These are phyloP conservation scores for Herpotrichia juniperi DNA, from an alignment of 2,329 filamentous ascomycete species.

Conservation along the genomic window DNA sequence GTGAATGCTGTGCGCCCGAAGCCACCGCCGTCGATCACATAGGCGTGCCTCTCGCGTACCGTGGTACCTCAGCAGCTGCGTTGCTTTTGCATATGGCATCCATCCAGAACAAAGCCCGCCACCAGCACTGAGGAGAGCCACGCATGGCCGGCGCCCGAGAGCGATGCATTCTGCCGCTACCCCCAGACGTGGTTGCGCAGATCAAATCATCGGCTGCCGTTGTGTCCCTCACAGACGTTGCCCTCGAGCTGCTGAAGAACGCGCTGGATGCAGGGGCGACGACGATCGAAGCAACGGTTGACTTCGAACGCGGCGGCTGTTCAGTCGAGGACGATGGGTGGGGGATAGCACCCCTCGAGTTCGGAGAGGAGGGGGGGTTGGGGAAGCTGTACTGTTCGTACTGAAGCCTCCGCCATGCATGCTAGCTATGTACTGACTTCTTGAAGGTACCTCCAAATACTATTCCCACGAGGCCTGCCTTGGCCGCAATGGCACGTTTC, in stretches of 20 bases:
- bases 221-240: slow-evolving; percentile 72
- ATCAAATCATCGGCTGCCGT: slow-evolving; percentile 86
- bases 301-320: slow-evolving; percentile 78
- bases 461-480: slow-evolving; percentile 54
- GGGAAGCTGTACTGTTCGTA: slow-evolving; percentile 73
- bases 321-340: slow-evolving; percentile 82
- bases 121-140: not conserved
- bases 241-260: slow-evolving; percentile 79
- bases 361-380: slow-evolving; percentile 71
- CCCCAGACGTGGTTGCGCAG: slow-evolving; percentile 73
- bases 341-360: slow-evolving; percentile 78
- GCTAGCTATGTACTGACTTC: slow-evolving; percentile 15
- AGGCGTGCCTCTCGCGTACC: not conserved
- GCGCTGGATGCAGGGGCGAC: slow-evolving; percentile 79
- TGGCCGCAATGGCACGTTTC: slow-evolving; percentile 74
- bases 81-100: not conserved
- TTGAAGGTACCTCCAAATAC: slow-evolving; percentile 79
- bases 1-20: not conserved
- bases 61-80: not conserved
- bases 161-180: slow-evolving; percentile 67
- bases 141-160: slow-evolving; percentile 1
- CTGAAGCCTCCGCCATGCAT: slow-evolving; percentile 5
- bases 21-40: not conserved
- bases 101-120: not conserved
- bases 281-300: slow-evolving; percentile 72